Percentiles rank a stretch among this genome's conserved stretches.
These are phyloP conservation scores for Proliferodiscus dingleyae DNA, from an alignment of 2,329 filamentous ascomycete genomes.

Conservation along the genomic window DNA sequence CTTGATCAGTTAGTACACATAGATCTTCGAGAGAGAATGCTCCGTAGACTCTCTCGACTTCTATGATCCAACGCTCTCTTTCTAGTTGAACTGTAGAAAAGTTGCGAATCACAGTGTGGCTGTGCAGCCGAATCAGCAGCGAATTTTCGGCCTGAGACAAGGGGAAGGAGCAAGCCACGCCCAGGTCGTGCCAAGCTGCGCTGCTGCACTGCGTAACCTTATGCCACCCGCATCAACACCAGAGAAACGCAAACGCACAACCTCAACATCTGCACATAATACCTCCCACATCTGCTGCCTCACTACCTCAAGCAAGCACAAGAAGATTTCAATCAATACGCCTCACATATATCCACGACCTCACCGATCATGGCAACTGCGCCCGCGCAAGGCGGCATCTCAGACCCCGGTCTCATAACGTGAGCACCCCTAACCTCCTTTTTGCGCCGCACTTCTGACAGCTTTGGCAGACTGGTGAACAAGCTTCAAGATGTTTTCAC, in stretches of 20 bases:
- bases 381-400: conserved; percentile 50
- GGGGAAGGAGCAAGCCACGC: neutral
- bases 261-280: conserved; percentile 1
- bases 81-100: too few species aligned
- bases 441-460: conserved; percentile 26
- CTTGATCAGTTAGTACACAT: too few species aligned
- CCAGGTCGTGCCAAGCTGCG: conserved; percentile 10
- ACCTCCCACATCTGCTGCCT: neutral
- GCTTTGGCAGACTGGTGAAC: conserved; percentile 70
- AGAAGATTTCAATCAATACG: too few species aligned
- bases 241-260: conserved; percentile 12
- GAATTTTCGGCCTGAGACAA: neutral
- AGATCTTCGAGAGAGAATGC: too few species aligned
- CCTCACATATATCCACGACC: too few species aligned
- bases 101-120: conserved; percentile 7
- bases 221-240: conserved; percentile 12
- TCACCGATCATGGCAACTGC: conserved; percentile 26
- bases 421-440: conserved; percentile 34
- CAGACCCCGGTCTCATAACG: conserved; percentile 63
- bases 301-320: too few species aligned
- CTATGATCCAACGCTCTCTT: too few species aligned
- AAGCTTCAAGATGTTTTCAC: conserved; percentile 99
- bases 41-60: too few species aligned
- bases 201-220: too few species aligned
- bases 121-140: conserved; percentile 3